phyloP scores from a whole-genome alignment of 352 stramenopile species.

The Pythium grandisporangium region DNA sequence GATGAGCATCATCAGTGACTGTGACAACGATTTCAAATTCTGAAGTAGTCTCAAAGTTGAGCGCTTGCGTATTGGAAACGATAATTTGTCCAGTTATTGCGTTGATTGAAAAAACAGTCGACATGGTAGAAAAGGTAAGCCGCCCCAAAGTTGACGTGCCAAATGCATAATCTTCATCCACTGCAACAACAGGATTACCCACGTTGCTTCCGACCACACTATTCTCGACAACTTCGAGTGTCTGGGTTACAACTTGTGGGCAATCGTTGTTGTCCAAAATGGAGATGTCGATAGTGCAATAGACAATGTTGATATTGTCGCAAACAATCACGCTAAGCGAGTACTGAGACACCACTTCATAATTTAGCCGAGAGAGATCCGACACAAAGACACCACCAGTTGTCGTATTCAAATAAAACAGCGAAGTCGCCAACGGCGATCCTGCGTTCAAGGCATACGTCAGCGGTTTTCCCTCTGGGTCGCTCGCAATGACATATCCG shows the following conservation, averaged over 20 bases:
- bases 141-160: constrained; percentile 11
- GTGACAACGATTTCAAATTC: constrained; percentile 6
- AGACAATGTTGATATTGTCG: constrained; percentile 15
- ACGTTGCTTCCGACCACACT: constrained; percentile 15
- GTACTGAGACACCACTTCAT: constrained; percentile 11
- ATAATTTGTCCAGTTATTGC: constrained; percentile 9
- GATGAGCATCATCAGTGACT: constrained; percentile 15
- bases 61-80: background rate
- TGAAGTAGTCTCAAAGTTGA: constrained; percentile 10
- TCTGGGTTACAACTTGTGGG: constrained; percentile 17
- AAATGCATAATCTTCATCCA: constrained; percentile 14
- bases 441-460: constrained; percentile 1
- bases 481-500: constrained; percentile 4
- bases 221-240: constrained; percentile 29
- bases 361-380: constrained; percentile 16
- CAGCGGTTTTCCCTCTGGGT: constrained; percentile 12
- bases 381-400: constrained; percentile 9
- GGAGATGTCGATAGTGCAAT: constrained; percentile 18
- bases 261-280: constrained; percentile 46
- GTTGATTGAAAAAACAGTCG: constrained; percentile 8
- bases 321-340: constrained; percentile 7
- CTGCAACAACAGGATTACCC: constrained; percentile 10
- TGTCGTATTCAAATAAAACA: constrained; percentile 5
- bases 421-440: background rate
- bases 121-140: constrained; percentile 4